Evolutionary conservation across 2,329 filamentous ascomycete species (phyloP).

Genomic region (Lecanicillium sp.): DNA sequence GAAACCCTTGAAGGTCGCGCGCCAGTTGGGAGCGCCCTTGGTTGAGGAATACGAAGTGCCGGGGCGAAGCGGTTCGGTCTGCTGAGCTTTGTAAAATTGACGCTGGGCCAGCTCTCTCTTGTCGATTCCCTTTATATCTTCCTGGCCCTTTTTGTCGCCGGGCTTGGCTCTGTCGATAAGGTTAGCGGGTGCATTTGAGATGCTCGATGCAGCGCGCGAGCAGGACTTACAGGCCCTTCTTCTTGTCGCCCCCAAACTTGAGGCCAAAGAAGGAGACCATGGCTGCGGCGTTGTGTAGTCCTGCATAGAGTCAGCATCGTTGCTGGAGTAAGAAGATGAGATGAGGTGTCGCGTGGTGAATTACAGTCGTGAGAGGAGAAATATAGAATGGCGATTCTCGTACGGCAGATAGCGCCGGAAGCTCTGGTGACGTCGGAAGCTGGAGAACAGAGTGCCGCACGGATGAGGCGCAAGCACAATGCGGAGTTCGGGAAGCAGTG

Average conservation of each 20-base stretch:
- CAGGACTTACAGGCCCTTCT: slow-evolving; percentile 45
- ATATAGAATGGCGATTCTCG: no score
- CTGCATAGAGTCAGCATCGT: not conserved
- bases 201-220: not conserved
- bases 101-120: slow-evolving; percentile 21
- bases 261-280: slow-evolving; percentile 58
- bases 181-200: not conserved
- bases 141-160: slow-evolving; percentile 25
- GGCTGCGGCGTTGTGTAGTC: slow-evolving; percentile 15
- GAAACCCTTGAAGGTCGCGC: slow-evolving; percentile 32
- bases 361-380: no score
- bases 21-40: slow-evolving; percentile 23
- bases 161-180: slow-evolving; percentile 21
- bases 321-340: not conserved
- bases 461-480: slow-evolving; percentile 6
- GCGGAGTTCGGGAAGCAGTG: not conserved
- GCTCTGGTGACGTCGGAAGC: not conserved
- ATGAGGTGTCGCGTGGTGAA: not conserved
- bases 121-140: not conserved
- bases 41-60: slow-evolving; percentile 34
- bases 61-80: slow-evolving; percentile 31
- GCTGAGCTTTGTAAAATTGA: slow-evolving; percentile 32
- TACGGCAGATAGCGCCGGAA: no score
- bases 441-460: not conserved
- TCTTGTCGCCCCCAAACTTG: slow-evolving; percentile 50